A percentile compares a stretch with the other conserved stretches of the same genome.
Conservation (phyloP, 305 asterid species). For the Rubia tinctorum region DNA sequence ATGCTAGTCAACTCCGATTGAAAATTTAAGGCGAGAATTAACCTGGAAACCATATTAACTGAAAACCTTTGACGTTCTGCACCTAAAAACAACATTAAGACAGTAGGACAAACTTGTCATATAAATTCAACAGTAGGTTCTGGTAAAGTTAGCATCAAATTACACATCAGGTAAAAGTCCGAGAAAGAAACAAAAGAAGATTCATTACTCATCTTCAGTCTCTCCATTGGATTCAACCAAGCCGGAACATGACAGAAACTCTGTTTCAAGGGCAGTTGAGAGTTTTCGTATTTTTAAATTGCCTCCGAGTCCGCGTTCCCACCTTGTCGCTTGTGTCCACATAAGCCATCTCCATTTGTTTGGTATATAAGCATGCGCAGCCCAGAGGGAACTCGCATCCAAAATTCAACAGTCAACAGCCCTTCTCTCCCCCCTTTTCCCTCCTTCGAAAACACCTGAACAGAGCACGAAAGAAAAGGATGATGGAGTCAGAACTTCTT, state of each 20-base stretch:
- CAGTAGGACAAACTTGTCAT: background rate
- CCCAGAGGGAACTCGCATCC: background rate
- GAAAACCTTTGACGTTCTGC: background rate
- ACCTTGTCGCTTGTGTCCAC: background rate
- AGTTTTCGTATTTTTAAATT: background rate
- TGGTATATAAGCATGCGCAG: constrained; percentile 14
- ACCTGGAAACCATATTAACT: background rate
- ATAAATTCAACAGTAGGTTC: background rate
- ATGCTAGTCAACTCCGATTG: background rate
- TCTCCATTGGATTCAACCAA: constrained; percentile 21
- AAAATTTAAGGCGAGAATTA: background rate
- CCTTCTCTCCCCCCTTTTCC: constrained; percentile 13
- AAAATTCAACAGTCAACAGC: constrained; percentile 4
- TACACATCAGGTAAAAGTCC: constrained; percentile 34
- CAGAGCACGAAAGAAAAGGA: constrained; percentile 9
- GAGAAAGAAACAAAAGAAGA: constrained; percentile 28
- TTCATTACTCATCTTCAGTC: constrained; percentile 32
- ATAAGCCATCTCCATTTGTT: background rate
- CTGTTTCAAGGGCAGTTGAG: background rate
- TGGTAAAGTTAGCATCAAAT: background rate
- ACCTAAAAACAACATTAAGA: background rate
- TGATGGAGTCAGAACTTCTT: constrained; percentile 48
- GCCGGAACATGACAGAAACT: background rate
- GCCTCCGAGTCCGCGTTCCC: too few species aligned
- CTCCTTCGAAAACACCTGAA: background rate